Evolutionary conservation across 2,329 filamentous ascomycete species (phyloP).

Genomic region (Sporothrix brasiliensis): DNA sequence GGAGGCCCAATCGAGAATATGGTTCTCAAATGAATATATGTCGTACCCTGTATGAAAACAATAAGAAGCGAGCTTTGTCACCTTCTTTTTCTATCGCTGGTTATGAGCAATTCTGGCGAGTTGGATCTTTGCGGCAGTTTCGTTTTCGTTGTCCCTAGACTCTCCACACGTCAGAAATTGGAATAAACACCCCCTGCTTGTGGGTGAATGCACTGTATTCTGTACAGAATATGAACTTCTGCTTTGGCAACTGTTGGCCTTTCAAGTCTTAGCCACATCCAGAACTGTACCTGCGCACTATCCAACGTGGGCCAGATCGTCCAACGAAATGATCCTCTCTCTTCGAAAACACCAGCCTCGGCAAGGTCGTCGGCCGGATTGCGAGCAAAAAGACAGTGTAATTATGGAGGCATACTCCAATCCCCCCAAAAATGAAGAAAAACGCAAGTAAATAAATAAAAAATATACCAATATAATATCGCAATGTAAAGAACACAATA

Average conservation of each 20-base stretch:
- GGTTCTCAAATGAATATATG: not conserved
- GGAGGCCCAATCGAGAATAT: not conserved
- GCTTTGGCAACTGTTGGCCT: slow-evolving; percentile 1
- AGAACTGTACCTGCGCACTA: not conserved
- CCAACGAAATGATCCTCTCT: not conserved
- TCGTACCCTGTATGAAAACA: not conserved
- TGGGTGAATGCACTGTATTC: slow-evolving; percentile 4
- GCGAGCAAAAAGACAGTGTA: not conserved
- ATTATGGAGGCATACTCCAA: not conserved
- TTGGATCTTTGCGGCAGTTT: not conserved
- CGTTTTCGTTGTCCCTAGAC: not conserved
- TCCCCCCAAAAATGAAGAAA: no score
- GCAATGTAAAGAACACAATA: not conserved
- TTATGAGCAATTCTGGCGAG: not conserved
- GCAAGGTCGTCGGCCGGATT: not conserved
- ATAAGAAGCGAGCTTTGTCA: no score
- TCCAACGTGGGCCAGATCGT: not conserved
- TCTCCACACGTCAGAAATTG: slow-evolving; percentile 5
- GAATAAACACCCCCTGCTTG: not conserved
- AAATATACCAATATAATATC: not conserved
- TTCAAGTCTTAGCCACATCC: slow-evolving; percentile 9
- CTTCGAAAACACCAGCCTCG: not conserved
- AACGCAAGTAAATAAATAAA: no score
- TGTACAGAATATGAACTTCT: no score
- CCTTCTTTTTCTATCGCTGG: not conserved